Evolutionary conservation across 2,329 filamentous ascomycete genomes (phyloP).

Genomic region (Trichoderma brevicompactum): DNA sequence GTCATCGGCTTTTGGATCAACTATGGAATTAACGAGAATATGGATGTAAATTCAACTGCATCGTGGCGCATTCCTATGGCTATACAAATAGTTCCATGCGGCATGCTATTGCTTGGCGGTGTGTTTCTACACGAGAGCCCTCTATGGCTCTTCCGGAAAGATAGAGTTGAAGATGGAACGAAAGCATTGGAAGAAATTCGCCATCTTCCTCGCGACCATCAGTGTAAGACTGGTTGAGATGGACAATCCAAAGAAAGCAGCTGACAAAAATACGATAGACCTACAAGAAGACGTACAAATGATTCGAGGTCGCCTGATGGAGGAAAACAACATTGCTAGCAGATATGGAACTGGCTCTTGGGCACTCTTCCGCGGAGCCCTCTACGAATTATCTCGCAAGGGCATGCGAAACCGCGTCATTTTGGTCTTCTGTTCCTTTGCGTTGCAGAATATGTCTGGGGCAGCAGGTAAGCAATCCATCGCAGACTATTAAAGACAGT

Average conservation of each 20-base stretch:
- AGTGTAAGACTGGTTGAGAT: conserved; percentile 29
- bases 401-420: conserved; percentile 49
- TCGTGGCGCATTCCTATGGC: conserved; percentile 57
- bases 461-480: conserved; percentile 36
- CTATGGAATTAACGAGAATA: conserved; percentile 49
- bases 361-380: conserved; percentile 31
- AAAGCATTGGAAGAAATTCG: conserved; percentile 46
- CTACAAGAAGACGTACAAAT: conserved; percentile 55
- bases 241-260: not conserved
- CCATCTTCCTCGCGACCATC: conserved; percentile 47
- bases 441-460: conserved; percentile 48
- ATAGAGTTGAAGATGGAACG: conserved; percentile 41
- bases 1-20: conserved; percentile 58
- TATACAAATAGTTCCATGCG: conserved; percentile 51
- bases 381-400: conserved; percentile 42
- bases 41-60: conserved; percentile 40
- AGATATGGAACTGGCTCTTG: conserved; percentile 41
- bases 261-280: conserved; percentile 33
- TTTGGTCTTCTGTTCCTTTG: conserved; percentile 46
- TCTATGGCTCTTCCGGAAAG: conserved; percentile 45
- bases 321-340: conserved; percentile 42
- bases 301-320: conserved; percentile 45
- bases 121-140: conserved; percentile 52
- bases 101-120: conserved; percentile 49
- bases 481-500: not conserved